Percentiles rank a stretch among this genome's conserved stretches.
These are phyloP conservation scores for Theileria annulata DNA, from an alignment of 169 alveolate species.

Conservation along the genomic window DNA sequence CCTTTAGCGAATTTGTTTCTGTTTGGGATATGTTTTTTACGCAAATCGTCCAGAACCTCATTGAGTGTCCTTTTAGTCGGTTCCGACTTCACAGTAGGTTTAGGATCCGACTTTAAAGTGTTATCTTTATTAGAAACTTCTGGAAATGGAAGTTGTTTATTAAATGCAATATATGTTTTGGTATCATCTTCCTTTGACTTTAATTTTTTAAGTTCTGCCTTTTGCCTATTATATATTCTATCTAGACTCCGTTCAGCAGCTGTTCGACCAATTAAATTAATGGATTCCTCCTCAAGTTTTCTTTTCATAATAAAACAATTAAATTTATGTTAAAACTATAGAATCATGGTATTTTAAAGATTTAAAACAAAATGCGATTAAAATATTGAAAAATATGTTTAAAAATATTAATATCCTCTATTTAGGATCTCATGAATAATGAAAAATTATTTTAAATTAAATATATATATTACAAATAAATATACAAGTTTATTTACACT, in stretches of 20 bases:
- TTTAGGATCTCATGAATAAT: neutral
- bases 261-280: conserved; percentile 76
- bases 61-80: conserved; percentile 18
- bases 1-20: conserved; percentile 47
- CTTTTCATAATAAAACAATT: conserved; percentile 33
- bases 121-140: conserved; percentile 7
- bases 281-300: conserved; percentile 46
- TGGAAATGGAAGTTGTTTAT: conserved; percentile 28
- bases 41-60: conserved; percentile 44
- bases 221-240: conserved; percentile 73
- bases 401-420: neutral
- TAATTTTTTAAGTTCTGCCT: conserved; percentile 32
- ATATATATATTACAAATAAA: neutral
- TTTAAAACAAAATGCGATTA: neutral
- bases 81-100: conserved; percentile 6
- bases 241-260: conserved; percentile 75
- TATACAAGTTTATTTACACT: neutral
- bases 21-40: conserved; percentile 37
- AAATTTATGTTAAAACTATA: neutral
- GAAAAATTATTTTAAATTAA: neutral
- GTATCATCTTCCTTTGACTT: neutral
- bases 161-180: conserved; percentile 8
- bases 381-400: neutral
- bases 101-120: neutral
- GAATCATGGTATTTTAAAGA: neutral